Conservation (phyloP, 2,329 filamentous ascomycete genomes). For the Aspergillus eucalypticola region DNA sequence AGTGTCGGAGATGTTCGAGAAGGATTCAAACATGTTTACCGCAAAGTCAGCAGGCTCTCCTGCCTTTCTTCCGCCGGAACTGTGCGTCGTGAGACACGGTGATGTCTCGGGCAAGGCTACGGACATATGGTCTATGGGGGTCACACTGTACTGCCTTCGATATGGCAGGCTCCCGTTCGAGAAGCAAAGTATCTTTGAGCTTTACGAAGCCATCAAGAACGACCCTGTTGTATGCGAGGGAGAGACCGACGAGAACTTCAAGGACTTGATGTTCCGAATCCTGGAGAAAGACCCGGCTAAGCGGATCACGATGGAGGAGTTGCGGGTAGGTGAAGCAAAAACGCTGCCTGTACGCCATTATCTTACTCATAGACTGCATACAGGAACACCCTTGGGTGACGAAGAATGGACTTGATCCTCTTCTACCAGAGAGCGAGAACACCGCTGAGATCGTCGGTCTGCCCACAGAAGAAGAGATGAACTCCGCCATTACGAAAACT, state of each 20-base stretch:
- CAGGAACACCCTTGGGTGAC: constrained; percentile 95
- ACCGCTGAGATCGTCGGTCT: constrained; percentile 75
- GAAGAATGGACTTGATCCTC: constrained; percentile 70
- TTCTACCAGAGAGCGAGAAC: constrained; percentile 83
- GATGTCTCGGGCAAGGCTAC: constrained; percentile 85
- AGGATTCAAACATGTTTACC: constrained; percentile 81
- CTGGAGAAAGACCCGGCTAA: constrained; percentile 83
- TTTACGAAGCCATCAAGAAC: constrained; percentile 83
- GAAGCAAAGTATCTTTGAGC: constrained; percentile 72
- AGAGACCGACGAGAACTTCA: constrained; percentile 67
- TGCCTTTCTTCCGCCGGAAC: constrained; percentile 88
- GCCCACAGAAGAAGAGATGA: constrained; percentile 87
- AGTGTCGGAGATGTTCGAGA: constrained; percentile 98
- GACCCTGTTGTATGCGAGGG: constrained; percentile 65
- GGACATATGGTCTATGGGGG: constrained; percentile 98
- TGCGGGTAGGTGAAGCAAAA: constrained; percentile 64
- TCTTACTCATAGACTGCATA: constrained; percentile 7
- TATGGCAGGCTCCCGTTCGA: constrained; percentile 90
- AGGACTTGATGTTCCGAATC: constrained; percentile 70
- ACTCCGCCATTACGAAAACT: constrained; percentile 84
- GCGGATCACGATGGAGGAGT: constrained; percentile 77
- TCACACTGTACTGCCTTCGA: constrained; percentile 87
- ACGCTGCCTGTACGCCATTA: not conserved
- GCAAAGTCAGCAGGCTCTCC: constrained; percentile 92
- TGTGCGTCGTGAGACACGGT: constrained; percentile 83